Conservation (phyloP, 441 rosid genomes). For the Gossypium gossypioides region DNA sequence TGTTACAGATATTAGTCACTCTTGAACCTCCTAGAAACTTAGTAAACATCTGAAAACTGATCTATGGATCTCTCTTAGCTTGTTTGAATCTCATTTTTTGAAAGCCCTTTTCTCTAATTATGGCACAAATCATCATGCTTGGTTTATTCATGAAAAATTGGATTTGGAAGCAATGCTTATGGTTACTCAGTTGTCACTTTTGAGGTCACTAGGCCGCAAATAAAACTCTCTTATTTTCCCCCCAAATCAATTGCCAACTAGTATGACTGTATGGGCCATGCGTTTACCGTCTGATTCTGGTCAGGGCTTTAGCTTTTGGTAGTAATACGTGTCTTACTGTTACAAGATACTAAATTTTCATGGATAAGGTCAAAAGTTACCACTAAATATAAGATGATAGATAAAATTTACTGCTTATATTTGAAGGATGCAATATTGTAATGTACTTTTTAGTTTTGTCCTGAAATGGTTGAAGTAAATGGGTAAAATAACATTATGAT, state of each 20-base stretch:
- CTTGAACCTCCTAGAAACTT: background rate
- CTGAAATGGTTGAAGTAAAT: no score
- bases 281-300: background rate
- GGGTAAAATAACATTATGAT: background rate
- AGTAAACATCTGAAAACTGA: background rate
- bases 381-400: background rate
- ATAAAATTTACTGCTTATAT: background rate
- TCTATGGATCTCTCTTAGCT: background rate
- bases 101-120: background rate
- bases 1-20: background rate
- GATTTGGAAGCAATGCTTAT: background rate
- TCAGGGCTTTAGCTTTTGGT: background rate
- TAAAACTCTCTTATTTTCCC: background rate
- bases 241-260: background rate
- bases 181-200: background rate
- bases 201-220: background rate
- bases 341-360: background rate
- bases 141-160: background rate
- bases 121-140: background rate
- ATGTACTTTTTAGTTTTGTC: no score
- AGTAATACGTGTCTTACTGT: background rate
- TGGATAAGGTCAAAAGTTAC: background rate
- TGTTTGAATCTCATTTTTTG: background rate
- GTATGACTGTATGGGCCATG: background rate
- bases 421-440: no score